Percentiles rank a stretch among this genome's conserved stretches.
Conservation (phyloP, 352 stramenopile species). For the Achlya hypogyna region DNA sequence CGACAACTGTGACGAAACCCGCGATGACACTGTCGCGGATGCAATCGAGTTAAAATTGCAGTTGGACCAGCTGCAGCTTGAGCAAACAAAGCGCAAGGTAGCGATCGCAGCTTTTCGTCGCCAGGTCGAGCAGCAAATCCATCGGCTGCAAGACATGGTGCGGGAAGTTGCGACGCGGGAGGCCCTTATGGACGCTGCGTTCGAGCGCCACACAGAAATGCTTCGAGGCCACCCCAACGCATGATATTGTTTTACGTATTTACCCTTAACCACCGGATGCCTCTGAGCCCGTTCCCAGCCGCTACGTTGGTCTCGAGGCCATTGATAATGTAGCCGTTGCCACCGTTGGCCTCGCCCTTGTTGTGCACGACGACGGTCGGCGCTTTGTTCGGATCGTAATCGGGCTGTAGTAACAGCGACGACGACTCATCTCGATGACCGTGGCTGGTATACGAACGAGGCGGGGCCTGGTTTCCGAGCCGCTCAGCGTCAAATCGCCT, state of each 20-base stretch:
- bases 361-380: constrained; percentile 70
- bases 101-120: constrained; percentile 42
- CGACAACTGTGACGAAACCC: too few species aligned
- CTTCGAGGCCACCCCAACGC: constrained; percentile 28
- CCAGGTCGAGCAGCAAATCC: constrained; percentile 45
- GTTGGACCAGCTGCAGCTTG: neutral
- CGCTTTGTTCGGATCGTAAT: constrained; percentile 61
- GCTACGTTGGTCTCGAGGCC: constrained; percentile 77
- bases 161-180: constrained; percentile 40
- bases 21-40: neutral
- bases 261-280: constrained; percentile 68
- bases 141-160: constrained; percentile 38
- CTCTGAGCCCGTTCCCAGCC: constrained; percentile 60
- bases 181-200: constrained; percentile 49
- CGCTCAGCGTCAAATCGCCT: constrained; percentile 24
- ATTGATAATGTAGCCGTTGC: constrained; percentile 75
- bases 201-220: constrained; percentile 37
- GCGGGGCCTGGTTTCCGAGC: constrained; percentile 16
- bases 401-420: constrained; percentile 20
- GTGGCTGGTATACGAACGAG: constrained; percentile 12
- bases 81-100: constrained; percentile 36
- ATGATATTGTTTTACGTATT: constrained; percentile 48
- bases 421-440: constrained; percentile 7
- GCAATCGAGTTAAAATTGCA: neutral
- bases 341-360: constrained; percentile 52